These are phyloP conservation scores for Hanseniaspora meyeri DNA, from an alignment of 805 yeast genomes.

Conservation along the genomic window DNA sequence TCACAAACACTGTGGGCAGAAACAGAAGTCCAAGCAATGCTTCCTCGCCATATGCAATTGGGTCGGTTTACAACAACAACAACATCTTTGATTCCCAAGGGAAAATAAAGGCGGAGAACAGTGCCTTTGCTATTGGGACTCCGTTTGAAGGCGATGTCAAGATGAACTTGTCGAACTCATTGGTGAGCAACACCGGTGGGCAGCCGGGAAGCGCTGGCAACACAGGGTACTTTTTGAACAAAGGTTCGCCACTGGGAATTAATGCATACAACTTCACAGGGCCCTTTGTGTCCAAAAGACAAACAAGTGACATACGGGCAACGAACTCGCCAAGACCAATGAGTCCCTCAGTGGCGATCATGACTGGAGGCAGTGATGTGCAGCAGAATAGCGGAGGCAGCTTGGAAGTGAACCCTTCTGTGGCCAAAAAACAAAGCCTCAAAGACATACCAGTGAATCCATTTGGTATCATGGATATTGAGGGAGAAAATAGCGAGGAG, in stretches of 20 bases:
- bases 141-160: neutral
- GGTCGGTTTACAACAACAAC: conserved; percentile 11
- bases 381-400: neutral
- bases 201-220: neutral
- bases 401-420: neutral
- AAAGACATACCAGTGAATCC: neutral
- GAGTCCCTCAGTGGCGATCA: neutral
- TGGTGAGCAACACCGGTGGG: neutral
- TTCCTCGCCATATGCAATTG: conserved; percentile 10
- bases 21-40: neutral
- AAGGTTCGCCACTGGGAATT: neutral
- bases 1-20: neutral
- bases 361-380: neutral
- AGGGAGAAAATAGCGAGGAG: conserved; percentile 1
- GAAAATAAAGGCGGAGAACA: neutral
- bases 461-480: neutral
- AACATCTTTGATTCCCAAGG: conserved; percentile 10
- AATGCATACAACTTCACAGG: neutral
- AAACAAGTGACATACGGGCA: conserved; percentile 10
- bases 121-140: conserved; percentile 8
- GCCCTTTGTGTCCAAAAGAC: neutral
- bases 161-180: neutral
- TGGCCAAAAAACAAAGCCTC: neutral
- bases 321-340: neutral
- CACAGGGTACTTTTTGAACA: neutral